Evolutionary conservation across 2,329 filamentous ascomycete genomes (phyloP), one percentile per base, ranked within the genome.

Genomic region (Pseudovirgaria hyperparasitica): DNA sequence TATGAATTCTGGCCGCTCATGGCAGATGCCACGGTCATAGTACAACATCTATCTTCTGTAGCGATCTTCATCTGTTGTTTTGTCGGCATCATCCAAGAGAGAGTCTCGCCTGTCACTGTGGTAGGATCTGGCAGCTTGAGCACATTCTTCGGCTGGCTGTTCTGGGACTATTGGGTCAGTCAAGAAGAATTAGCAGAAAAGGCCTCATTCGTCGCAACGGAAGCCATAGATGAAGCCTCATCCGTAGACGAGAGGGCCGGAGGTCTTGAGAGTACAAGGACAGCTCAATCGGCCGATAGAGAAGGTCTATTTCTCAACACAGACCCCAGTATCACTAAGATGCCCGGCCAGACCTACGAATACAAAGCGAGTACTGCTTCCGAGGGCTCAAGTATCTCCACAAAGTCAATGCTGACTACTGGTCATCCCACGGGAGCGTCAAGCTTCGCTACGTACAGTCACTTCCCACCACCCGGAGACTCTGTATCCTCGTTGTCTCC

Each of bases 1-100:
- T 98, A 98, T 54, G 86, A 96, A 47, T 98, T 98, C 56, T 98
- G 90, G 87, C 84, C 86, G 6, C 67, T 98, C 18, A 85, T 96
- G 26, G 82, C 84, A 31, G 87, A 96, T 52, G 87, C 82, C 9
- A 94, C 87, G 3, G 84, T 96, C 32, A 94, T 98, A 40, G 81
- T 96, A 11, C 90, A 98, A 54, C 90, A 98, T 53, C 80, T 96
- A 25, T 92, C 84, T 52, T 92, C 84, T 6, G 86, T 96, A 34
- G 80, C 81, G 28, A 87, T 98, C 30, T 98, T 96, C 48, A 71
- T 92, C 34, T 86, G 87, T 38, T 92, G 82, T 55, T 98, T 98
- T 49, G 76, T 86, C 10, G 84, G 76, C 28, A 98, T 98, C 35
- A 81, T 81, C 40, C 75, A 87, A 41, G 76, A 86, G 41, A 72